Evolutionary conservation across 2,329 filamentous ascomycete species (phyloP), one percentile per base, ranked within the genome.

Genomic region (Aspergillus chevalieri): DNA sequence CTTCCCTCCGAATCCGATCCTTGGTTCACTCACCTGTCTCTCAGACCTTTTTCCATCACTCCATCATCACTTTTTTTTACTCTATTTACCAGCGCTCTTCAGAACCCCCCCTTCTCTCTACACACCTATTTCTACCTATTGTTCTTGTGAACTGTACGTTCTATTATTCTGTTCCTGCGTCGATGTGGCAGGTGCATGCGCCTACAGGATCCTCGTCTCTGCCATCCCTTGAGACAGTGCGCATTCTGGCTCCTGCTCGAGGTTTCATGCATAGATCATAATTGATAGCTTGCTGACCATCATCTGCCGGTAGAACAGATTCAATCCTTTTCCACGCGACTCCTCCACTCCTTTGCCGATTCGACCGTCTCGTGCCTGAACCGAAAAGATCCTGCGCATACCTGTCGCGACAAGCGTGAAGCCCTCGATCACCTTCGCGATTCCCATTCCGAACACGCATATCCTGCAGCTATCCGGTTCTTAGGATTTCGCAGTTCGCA

Each of bases 381-480:
- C 34, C 17, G n/a, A 15, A 19, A 17, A 43, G 39, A 21, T 19
- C 6, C 39, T 43, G 15, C 39, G 6, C 15, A 24, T 22, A 43
- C 19, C 24, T 14, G 14, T 43, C 24, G 42, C 24, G 42, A 19
- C 21, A 14, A 28, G 14, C 22, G 41, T 43, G 8, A 24, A 14
- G 8, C 17, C 41, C 41, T 43, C 22, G 41, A 43, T 26, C 17
- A 17, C 28, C 42, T 43, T 19, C 36, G 28, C 46, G 30, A 48
- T 10, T 36, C 34, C 19, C 12, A 2, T 22, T 28, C 15, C 30
- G 41, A 43, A 10, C 22, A 30, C 34, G 33, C 44, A 19, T 47
- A 14, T 46, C 26, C 47, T 58, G 51, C 54, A 46, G 22, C 39
- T 47, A 48, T 47, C 46, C 48, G 49, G 28, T 38, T 36, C 45